phyloP scores from a whole-genome alignment of 805 yeast genomes.

The Wickerhamomyces subpelliculosus region DNA sequence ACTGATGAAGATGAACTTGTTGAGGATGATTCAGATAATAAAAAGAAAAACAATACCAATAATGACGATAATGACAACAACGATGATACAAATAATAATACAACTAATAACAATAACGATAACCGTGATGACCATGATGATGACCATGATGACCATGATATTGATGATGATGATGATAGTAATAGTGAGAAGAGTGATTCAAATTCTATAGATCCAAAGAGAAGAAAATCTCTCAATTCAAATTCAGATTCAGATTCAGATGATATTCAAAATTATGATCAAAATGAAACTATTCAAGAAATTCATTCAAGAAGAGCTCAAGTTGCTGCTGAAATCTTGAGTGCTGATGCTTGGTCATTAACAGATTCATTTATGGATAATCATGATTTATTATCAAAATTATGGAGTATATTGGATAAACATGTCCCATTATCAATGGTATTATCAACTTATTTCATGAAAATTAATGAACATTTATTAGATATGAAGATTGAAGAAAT shows the following conservation, averaged over 20 bases:
- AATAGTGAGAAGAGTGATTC: constrained; percentile 16
- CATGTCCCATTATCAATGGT: constrained; percentile 63
- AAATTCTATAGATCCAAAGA: constrained; percentile 11
- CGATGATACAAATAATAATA: no score
- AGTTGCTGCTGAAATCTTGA: constrained; percentile 80
- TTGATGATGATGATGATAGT: constrained; percentile 15
- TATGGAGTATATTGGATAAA: constrained; percentile 77
- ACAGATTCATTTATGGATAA: constrained; percentile 86
- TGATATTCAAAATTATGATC: constrained; percentile 17
- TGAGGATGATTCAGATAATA: constrained; percentile 15
- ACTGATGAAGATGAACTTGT: constrained; percentile 27
- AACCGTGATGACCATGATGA: no score
- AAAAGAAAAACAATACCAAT: constrained; percentile 6
- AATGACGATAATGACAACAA: constrained; percentile 6
- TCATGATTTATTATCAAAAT: constrained; percentile 49
- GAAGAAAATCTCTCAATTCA: constrained; percentile 4
- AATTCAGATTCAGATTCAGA: constrained; percentile 25
- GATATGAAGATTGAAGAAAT: constrained; percentile 85
- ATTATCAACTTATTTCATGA: constrained; percentile 83
- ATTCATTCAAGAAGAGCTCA: constrained; percentile 42
- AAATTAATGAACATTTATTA: constrained; percentile 80
- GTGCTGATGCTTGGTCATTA: constrained; percentile 91
- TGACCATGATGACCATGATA: constrained; percentile 6
- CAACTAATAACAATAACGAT: no score
- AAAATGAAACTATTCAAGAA: constrained; percentile 30